Evolutionary conservation across 768 basidiomycete species (phyloP), one percentile per base, ranked within the genome.

Genomic region (Leccinellum albellum): DNA sequence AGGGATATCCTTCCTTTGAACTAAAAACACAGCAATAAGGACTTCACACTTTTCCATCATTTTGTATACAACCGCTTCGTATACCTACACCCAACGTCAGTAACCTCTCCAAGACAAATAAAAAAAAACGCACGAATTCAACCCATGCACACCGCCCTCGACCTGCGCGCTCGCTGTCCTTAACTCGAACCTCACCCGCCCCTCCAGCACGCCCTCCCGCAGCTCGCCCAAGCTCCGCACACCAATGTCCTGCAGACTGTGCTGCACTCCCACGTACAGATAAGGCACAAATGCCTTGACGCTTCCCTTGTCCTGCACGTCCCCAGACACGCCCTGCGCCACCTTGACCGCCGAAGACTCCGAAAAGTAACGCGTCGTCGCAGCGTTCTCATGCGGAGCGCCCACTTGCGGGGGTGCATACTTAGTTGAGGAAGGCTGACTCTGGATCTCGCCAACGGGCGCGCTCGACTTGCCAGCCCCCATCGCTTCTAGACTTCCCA

Each of bases 401-500:
- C 73, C 70, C 66, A 78, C 80, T 26, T 77, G 79, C 37, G n/a
- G n/a, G 33, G 74, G 68, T 0, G 80, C 75, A 47, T 82, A 79
- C 62, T 84, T 85, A 55, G 68, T 72, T 35, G 69, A 71, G 1
- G 73, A 68, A 26, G 26, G 6, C 26, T 6, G 6, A 26, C 26
- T 6, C 17, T 58, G 64, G 33, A 33, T 62, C n/a, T 68, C 62
- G 42, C 62, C 65, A 14, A 55, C 56, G 20, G 33, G 58, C 2
- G 51, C 6, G 1, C 66, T 68, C 3, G 81, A 70, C 60, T 84
- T 86, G 35, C 87, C 86, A 63, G 89, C 85, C 54, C 91, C 89
- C 91, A 94, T 95, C 3, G 93, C 91, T 74, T 95, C 92, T 67
- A 98, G 79, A 67, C 88, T 91, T 20, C 97, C 96, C 97, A 99